Percentiles rank a stretch among this genome's conserved stretches.
Conservation (phyloP, 805 yeast species). For the Priceomyces melissophilus region DNA sequence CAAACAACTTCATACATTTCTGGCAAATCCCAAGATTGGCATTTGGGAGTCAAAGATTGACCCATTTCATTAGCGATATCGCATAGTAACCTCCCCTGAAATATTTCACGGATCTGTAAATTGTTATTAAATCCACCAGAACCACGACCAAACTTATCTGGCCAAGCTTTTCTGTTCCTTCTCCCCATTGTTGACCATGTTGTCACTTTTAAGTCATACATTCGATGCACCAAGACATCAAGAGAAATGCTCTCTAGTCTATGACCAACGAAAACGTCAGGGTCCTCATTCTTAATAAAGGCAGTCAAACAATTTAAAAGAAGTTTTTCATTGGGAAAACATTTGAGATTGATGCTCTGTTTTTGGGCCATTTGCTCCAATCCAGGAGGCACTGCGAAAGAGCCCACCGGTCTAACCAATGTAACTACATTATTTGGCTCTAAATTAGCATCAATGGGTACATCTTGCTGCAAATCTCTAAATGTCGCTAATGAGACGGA, state of each 20-base stretch:
- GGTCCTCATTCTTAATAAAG: slow-evolving; percentile 69
- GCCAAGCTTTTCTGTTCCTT: slow-evolving; percentile 72
- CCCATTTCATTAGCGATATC: slow-evolving; percentile 96
- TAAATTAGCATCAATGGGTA: slow-evolving; percentile 60
- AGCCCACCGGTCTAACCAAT: slow-evolving; percentile 74
- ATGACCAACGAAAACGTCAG: slow-evolving; percentile 90
- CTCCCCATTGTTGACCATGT: slow-evolving; percentile 86
- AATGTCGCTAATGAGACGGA: slow-evolving; percentile 76
- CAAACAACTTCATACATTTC: slow-evolving; percentile 89
- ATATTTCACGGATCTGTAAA: slow-evolving; percentile 61
- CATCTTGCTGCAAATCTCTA: slow-evolving; percentile 67
- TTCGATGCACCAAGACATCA: slow-evolving; percentile 76
- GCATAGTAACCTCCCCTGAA: slow-evolving; percentile 84
- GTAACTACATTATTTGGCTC: slow-evolving; percentile 65
- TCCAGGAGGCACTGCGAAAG: slow-evolving; percentile 70
- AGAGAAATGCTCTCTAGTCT: slow-evolving; percentile 73
- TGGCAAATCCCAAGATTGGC: slow-evolving; percentile 90
- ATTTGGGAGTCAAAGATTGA: slow-evolving; percentile 82
- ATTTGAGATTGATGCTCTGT: slow-evolving; percentile 48
- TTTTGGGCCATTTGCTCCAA: slow-evolving; percentile 58
- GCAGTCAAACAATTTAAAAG: slow-evolving; percentile 74
- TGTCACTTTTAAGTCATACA: slow-evolving; percentile 67
- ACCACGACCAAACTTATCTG: slow-evolving; percentile 61
- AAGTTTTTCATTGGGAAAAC: slow-evolving; percentile 71
- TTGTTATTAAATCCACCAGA: slow-evolving; percentile 45